Base-by-base conservation (phyloP, 1,139 yeast species). In the Saccharomyces uvarum region DNA sequence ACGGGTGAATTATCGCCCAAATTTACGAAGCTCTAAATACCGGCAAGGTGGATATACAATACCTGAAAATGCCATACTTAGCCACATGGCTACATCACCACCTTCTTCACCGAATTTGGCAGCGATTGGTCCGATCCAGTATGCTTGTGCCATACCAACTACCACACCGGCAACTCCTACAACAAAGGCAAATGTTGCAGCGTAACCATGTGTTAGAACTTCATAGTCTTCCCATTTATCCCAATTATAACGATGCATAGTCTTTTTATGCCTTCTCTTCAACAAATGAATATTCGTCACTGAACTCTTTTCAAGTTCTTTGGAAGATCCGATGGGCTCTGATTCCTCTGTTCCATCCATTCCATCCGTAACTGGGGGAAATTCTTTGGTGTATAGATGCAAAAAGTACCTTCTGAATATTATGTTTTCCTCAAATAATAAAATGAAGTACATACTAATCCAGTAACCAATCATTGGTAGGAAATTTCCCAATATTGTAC, bases 381-480 rank as follows among this genome's bases (percentile, higher is more conserved):
- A 80, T 61, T 86, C 93, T 56, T 74, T 74, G 6, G 77, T 75
- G 69, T 75, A 86, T 50, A 84, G 67, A 57, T 77, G 75, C 42
- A 73, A 66, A 57, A 82, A 77, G 48, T 73, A 66, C 44, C 74
- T 77, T 67, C 96, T 79, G 72, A 89, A 89, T 21, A 89, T 77
- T 5, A 78, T 55, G 64, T 88, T 88, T 67, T 90, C 97, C 64
- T 88, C 91, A 2, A 88, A 59, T 49, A 89, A 71, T 53, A 89
- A 71, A 28, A 82, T 80, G 63, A 86, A 82, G 70, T 89, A 90
- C 74, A 90, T 88, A 53, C 93, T 83, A 53, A 88, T 80, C 97
- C 97, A 90, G 72, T 90, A 90, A 0, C 96, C 96, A 57, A 90
- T 81, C 97, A 90, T 89, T 8, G 97, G 97, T 62, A 90, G 75